These are phyloP conservation scores for Daldinia sp. DNA, from an alignment of 2,329 filamentous ascomycete species.

Conservation along the genomic window DNA sequence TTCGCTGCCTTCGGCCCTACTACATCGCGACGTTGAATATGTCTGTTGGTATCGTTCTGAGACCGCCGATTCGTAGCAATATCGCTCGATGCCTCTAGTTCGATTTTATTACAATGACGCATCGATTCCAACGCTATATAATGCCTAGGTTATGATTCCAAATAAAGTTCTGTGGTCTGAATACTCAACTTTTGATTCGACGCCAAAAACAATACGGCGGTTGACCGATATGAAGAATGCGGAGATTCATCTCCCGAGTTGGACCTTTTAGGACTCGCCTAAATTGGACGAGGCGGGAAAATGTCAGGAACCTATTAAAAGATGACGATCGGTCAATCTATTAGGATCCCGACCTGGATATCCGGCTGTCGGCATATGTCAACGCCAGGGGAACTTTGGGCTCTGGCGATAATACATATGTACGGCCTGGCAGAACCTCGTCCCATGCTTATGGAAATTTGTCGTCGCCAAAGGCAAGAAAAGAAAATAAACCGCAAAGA, in stretches of 20 bases:
- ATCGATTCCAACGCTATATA: too few species aligned
- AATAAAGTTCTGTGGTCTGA: neutral
- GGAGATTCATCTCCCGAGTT: slow-evolving; percentile 36
- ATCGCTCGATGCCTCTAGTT: neutral
- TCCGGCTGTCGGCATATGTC: slow-evolving; percentile 36
- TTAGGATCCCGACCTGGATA: slow-evolving; percentile 5
- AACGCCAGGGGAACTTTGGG: neutral
- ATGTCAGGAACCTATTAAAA: slow-evolving; percentile 19
- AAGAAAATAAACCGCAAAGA: slow-evolving; percentile 32
- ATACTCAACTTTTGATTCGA: slow-evolving; percentile 15
- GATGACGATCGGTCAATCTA: slow-evolving; percentile 28
- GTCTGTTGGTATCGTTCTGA: neutral
- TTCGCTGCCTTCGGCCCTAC: slow-evolving; percentile 23
- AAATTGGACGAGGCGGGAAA: slow-evolving; percentile 36
- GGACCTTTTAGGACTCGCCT: slow-evolving; percentile 31
- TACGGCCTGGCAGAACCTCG: slow-evolving; percentile 5
- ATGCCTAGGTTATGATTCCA: slow-evolving; percentile 2
- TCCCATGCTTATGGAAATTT: slow-evolving; percentile 3
- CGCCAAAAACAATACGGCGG: slow-evolving; percentile 28
- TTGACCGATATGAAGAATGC: slow-evolving; percentile 30
- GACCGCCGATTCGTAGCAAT: slow-evolving; percentile 1
- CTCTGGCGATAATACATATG: slow-evolving; percentile 31
- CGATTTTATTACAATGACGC: slow-evolving; percentile 2
- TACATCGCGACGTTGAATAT: neutral
- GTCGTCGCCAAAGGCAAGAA: slow-evolving; percentile 10